phyloP scores from a whole-genome alignment of 2,329 filamentous ascomycete species.

The Chrysoporthe puriensis region DNA sequence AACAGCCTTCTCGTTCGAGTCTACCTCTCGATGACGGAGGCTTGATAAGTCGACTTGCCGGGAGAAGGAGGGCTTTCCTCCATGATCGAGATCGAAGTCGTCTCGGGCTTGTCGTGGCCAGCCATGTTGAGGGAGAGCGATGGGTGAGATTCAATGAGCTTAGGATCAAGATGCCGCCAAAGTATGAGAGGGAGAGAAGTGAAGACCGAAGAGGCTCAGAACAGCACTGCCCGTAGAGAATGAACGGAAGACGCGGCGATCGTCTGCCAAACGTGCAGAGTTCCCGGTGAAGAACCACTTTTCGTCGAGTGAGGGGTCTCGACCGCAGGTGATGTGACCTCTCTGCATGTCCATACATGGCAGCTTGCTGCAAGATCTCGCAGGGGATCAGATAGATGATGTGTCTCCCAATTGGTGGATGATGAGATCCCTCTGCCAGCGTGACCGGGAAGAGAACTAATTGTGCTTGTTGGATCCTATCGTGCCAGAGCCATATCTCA shows the following conservation, averaged over 20 bases:
- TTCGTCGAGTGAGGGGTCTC: neutral
- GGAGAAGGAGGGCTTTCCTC: neutral
- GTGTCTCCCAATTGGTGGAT: constrained; percentile 1
- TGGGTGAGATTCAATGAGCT: neutral
- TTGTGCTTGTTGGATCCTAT: neutral
- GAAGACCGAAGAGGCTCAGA: neutral
- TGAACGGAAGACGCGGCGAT: neutral
- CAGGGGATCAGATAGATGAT: neutral
- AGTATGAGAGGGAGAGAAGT: neutral
- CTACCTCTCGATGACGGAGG: constrained; percentile 20
- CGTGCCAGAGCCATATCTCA: neutral
- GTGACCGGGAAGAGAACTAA: neutral
- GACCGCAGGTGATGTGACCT: neutral
- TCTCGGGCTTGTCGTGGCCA: neutral
- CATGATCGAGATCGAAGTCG: neutral
- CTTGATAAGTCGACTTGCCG: neutral
- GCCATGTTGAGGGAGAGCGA: neutral
- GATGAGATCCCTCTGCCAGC: neutral
- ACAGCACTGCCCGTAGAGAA: neutral
- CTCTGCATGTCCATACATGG: neutral
- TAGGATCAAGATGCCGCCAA: neutral
- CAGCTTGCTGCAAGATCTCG: neutral
- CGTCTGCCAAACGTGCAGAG: neutral
- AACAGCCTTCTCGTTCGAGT: constrained; percentile 19
- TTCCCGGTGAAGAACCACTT: neutral